These are phyloP conservation scores for Sphenostylis stenocarpa DNA, from an alignment of 306 rosid species.

Conservation along the genomic window DNA sequence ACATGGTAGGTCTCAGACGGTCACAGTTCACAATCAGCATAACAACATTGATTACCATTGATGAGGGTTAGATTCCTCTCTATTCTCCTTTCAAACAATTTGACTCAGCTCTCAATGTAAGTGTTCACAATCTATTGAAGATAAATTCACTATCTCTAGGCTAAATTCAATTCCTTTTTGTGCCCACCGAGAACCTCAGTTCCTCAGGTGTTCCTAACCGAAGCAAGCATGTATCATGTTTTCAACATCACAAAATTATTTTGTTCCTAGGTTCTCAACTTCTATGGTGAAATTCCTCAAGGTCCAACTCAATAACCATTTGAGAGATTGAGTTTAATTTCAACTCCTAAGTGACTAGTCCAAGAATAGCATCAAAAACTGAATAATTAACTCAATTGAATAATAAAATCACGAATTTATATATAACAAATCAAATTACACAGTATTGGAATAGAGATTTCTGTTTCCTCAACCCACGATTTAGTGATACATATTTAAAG, in stretches of 20 bases:
- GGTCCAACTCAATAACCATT: not conserved
- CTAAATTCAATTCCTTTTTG: not conserved
- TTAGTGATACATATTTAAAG: not conserved
- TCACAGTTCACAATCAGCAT: not conserved
- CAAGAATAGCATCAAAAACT: not conserved
- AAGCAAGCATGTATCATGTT: not conserved
- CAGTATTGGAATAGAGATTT: not conserved
- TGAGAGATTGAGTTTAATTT: not conserved
- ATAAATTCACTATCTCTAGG: not conserved
- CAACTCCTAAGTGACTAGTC: not conserved
- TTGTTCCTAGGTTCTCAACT: not conserved
- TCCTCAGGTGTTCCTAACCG: not conserved
- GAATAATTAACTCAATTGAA: not conserved
- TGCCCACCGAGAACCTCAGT: not conserved
- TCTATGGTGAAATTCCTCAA: not conserved
- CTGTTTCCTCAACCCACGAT: not conserved
- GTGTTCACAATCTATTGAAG: not conserved
- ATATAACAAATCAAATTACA: not conserved
- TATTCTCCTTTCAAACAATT: not conserved
- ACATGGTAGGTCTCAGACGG: not conserved
- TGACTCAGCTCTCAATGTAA: not conserved
- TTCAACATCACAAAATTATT: not conserved
- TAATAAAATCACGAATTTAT: not conserved
- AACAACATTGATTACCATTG: not conserved
- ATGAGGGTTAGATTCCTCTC: not conserved